Evolutionary conservation across 1,284 basidiomycete species (phyloP).

Genomic region (Tremellales sp.): DNA sequence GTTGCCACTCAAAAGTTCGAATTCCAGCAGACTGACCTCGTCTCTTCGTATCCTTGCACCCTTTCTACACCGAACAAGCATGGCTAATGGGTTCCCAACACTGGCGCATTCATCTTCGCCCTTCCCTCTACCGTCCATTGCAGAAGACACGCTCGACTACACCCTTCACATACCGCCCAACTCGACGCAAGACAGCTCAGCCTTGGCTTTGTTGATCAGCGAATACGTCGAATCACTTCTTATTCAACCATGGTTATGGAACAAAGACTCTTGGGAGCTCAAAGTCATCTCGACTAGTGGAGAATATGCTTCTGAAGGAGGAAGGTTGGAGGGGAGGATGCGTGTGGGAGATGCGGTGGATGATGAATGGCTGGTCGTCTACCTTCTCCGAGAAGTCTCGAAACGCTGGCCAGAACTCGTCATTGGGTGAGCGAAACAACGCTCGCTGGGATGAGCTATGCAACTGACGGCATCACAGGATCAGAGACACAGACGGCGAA

Average conservation of each 20-base stretch:
- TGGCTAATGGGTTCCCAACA: conserved; percentile 16
- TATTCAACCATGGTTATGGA: conserved; percentile 68
- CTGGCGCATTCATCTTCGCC: conserved; percentile 14
- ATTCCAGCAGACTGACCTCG: not conserved
- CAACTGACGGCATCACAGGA: conserved; percentile 48
- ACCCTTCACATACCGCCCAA: conserved; percentile 59
- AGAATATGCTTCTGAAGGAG: not conserved
- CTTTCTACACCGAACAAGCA: not conserved
- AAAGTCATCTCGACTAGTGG: conserved; percentile 52
- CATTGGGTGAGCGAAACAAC: conserved; percentile 49
- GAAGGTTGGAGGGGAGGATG: conserved; percentile 65
- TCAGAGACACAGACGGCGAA: conserved; percentile 89
- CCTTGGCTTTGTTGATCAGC: conserved; percentile 66
- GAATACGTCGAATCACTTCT: conserved; percentile 59
- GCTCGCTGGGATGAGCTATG: conserved; percentile 1
- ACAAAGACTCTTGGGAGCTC: conserved; percentile 79
- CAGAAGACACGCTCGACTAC: conserved; percentile 81
- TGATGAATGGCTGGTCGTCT: conserved; percentile 95
- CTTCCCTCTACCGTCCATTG: conserved; percentile 53
- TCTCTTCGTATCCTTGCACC: not conserved
- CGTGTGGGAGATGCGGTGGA: conserved; percentile 94
- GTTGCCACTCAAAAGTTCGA: conserved; percentile 12
- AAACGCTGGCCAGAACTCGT: conserved; percentile 70
- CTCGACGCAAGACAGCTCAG: conserved; percentile 57
- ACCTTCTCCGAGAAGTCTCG: conserved; percentile 74